These are phyloP conservation scores for Nyctanthes arbortristis DNA, from an alignment of 257 asterid species.

Conservation along the genomic window DNA sequence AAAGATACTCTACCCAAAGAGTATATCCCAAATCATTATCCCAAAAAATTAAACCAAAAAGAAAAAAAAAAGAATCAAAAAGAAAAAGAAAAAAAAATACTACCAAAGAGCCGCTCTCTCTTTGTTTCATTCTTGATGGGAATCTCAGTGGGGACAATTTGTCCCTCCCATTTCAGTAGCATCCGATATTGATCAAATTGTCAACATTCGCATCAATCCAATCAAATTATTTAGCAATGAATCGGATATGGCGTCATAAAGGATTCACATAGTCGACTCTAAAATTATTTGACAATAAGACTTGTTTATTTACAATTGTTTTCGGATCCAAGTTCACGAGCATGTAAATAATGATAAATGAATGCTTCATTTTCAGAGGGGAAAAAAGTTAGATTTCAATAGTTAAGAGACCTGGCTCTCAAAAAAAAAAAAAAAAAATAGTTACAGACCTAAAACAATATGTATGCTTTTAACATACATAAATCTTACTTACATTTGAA, in stretches of 20 bases:
- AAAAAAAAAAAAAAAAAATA: no score
- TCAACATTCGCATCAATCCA: neutral
- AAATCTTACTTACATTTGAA: neutral
- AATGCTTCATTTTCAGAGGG: neutral
- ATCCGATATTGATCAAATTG: neutral
- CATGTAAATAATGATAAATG: neutral
- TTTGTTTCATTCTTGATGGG: conserved; percentile 11
- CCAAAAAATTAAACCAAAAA: no score
- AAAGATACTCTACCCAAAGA: neutral
- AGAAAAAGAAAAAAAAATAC: neutral
- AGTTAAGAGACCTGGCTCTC: neutral
- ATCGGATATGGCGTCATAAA: no score
- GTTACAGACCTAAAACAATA: no score
- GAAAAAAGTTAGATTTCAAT: neutral
- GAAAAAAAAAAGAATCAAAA: no score
- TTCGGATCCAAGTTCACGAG: neutral
- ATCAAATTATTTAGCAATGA: neutral
- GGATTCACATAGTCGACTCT: neutral
- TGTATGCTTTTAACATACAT: neutral
- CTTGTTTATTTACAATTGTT: neutral
- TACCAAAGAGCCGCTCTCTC: neutral
- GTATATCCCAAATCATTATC: no score
- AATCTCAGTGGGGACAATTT: conserved; percentile 18
- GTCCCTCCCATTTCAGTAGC: neutral
- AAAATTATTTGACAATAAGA: neutral